Conservation (phyloP, 495 filamentous ascomycete species). For the Talaromyces nanjingensis region DNA sequence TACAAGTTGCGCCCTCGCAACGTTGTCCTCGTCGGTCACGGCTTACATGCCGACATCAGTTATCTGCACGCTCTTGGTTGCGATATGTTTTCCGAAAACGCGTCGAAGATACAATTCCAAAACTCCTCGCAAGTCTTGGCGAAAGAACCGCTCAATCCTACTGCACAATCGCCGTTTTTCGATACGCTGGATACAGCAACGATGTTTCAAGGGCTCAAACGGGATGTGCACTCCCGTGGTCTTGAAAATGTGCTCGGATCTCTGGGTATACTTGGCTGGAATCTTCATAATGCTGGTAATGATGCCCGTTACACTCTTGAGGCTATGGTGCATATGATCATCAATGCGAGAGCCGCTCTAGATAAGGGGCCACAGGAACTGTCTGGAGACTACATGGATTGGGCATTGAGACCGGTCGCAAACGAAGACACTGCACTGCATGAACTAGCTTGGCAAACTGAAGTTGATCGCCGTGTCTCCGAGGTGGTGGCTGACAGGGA, state of each 20-base stretch:
- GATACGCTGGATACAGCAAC: slow-evolving; percentile 64
- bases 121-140: neutral
- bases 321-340: slow-evolving; percentile 61
- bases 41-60: slow-evolving; percentile 54
- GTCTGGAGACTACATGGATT: slow-evolving; percentile 1
- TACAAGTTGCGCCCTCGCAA: slow-evolving; percentile 38
- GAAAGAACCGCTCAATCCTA: slow-evolving; percentile 14
- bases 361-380: neutral
- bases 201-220: slow-evolving; percentile 54
- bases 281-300: slow-evolving; percentile 92
- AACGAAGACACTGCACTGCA: neutral
- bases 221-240: slow-evolving; percentile 39
- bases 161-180: slow-evolving; percentile 22
- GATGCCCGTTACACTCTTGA: slow-evolving; percentile 82
- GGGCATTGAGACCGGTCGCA: neutral
- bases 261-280: slow-evolving; percentile 52
- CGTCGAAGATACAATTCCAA: slow-evolving; percentile 31
- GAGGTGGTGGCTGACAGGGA: slow-evolving; percentile 7
- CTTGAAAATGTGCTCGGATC: slow-evolving; percentile 55
- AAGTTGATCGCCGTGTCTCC: slow-evolving; percentile 12
- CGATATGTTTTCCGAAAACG: slow-evolving; percentile 11
- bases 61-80: slow-evolving; percentile 58
- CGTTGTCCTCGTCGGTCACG: slow-evolving; percentile 75
- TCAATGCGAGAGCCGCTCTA: slow-evolving; percentile 22
- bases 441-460: slow-evolving; percentile 7